Percentiles rank a stretch among this genome's conserved stretches.
Conservation (phyloP, 2,329 filamentous ascomycete species). For the Exophiala dermatitidis region DNA sequence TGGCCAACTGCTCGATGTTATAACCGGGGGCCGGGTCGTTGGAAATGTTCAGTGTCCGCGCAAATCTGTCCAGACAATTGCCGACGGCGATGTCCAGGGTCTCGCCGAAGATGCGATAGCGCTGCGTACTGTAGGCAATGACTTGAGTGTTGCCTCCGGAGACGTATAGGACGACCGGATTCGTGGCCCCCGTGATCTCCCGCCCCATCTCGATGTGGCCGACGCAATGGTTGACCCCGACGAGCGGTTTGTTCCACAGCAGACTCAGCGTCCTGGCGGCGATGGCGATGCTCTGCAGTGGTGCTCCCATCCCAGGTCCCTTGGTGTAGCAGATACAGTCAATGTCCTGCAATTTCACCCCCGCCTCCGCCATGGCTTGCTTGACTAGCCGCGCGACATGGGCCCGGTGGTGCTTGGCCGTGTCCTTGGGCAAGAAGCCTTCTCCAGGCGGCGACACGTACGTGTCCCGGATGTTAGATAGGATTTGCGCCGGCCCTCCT, state of each 20-base stretch:
- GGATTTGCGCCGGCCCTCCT: slow-evolving; percentile 56
- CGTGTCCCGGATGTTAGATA: slow-evolving; percentile 91
- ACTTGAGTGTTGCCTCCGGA: slow-evolving; percentile 96
- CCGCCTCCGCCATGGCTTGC: slow-evolving; percentile 65
- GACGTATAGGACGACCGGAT: slow-evolving; percentile 94
- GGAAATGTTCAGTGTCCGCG: slow-evolving; percentile 78
- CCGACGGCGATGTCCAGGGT: slow-evolving; percentile 95
- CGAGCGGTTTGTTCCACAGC: slow-evolving; percentile 79
- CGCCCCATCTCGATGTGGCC: slow-evolving; percentile 99
- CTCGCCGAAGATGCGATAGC: slow-evolving; percentile 97
- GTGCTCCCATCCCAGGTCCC: slow-evolving; percentile 94
- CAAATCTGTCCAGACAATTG: slow-evolving; percentile 94
- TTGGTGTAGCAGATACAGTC: slow-evolving; percentile 94
- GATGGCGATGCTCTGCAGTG: slow-evolving; percentile 76
- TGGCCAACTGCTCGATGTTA: slow-evolving; percentile 93
- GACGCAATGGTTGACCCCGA: slow-evolving; percentile 96
- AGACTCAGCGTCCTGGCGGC: slow-evolving; percentile 73
- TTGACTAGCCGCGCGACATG: slow-evolving; percentile 79
- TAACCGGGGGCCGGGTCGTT: slow-evolving; percentile 97
- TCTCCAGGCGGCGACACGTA: slow-evolving; percentile 86
- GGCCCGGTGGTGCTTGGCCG: slow-evolving; percentile 79
- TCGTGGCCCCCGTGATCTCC: slow-evolving; percentile 77
- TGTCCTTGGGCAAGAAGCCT: slow-evolving; percentile 95
- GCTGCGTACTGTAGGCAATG: slow-evolving; percentile 87
- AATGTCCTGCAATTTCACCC: slow-evolving; percentile 56